Base-by-base conservation (phyloP, 805 yeast genomes). In the Cyberlindnera petersonii region DNA sequence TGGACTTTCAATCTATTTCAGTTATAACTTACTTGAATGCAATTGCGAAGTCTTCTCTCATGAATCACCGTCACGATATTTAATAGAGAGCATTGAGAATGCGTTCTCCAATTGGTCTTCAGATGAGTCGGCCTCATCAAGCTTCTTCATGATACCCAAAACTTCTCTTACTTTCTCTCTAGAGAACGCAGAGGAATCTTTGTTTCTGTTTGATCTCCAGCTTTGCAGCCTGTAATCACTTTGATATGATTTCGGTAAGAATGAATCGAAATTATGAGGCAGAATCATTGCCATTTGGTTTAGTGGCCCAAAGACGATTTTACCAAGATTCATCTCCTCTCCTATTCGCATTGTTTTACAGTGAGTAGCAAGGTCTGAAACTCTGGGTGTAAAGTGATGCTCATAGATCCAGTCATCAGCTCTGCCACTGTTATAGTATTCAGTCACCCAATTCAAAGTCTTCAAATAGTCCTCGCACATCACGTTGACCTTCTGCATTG, bases 371-470 rank as follows among this genome's bases (percentile, higher is more conserved):
- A 91, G 69, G 63, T 93, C 97, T 2, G 95, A 82, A 40, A 88
- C 79, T 64, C 91, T 75, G 17, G 98, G 98, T 9, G 96, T 75
- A 60, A 86, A 87, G 54, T 85, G 94, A 60, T 84, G 82, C 39
- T 68, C 72, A 59, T 74, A 93, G 53, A 70, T 83, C 96, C 96
- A 91, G 32, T 81, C 78, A 94, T 96, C 86, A 3, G 95, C 83
- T 15, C 82, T 81, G 49, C 82, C 77, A 46, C 73, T 71, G 52
- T 84, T 83, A 60, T 91, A 91, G 64, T 91, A 91, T 52, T 74
- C 77, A 60, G 86, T 67, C 4, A 91, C 95, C 97, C 98, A 91
- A 63, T 87, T 96, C 45, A 93, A 68, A 37, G 97, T 97, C 58
- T 86, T 91, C 22, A 89, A 65, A 56, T 87, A 91, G 52, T 84